Base-by-base conservation (phyloP, 1,284 basidiomycete genomes). In the Puccinia horiana region DNA sequence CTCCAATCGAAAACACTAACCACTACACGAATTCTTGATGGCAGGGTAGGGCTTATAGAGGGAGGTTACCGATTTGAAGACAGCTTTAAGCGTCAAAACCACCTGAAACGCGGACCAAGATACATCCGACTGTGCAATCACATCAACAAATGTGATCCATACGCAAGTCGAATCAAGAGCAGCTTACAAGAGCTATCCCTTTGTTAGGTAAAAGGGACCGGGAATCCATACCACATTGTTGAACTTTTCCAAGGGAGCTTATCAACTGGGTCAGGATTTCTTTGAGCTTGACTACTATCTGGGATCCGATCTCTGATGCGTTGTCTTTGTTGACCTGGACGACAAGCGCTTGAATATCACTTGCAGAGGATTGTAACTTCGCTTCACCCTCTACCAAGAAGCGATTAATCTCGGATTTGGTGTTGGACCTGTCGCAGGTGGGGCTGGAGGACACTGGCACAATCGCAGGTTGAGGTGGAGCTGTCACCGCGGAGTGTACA, bases 81-180 rank as follows among this genome's bases (percentile, higher is more conserved):
- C 72, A 9, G 18, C 23, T 29, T 74, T 74, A 23, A 74, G 72
- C 18, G 72, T 74, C 42, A 74, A 74, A 56, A 74, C 72, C 12
- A 74, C 49, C 40, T 74, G 72, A 35, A 74, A 74, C 12, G 72
- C 72, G 11, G 72, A 74, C 72, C 72, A 74, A 23, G 72, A 74
- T 6, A 74, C 72, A 40, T 74, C 72, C 8, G 72, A 74, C 72
- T 74, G 9, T 6, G 11, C 11, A 20, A 69, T n/a, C n/a, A n/a
- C n/a, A n/a, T n/a, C 9, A 35, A 73, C 6, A 73, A n/a, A 52
- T 49, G 40, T 42, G 11, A 11, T 44, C 23, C 16, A 18, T 12
- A 8, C 47, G 67, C 47, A 1, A 35, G 44, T 32, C 44, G 14
- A 29, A 32, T 49, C 6, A 5, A 35, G 29, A 73, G 9, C 14